Evolutionary conservation across 225 moss, liverwort and hornwort species (phyloP).

Genomic region (Physcomitrium patens): DNA sequence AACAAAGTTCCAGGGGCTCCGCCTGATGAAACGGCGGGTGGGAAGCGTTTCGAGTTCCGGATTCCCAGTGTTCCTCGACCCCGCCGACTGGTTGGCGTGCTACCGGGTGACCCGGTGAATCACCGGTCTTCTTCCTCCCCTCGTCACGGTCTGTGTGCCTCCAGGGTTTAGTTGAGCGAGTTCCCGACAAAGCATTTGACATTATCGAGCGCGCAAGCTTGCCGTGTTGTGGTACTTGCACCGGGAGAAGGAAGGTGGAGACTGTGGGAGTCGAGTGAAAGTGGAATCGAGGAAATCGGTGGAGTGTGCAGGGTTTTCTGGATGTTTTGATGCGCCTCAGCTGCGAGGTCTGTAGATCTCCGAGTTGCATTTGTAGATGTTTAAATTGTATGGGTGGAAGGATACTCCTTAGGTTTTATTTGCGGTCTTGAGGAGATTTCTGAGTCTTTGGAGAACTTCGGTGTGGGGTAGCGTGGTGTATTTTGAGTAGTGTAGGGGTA

Average conservation of each 20-base stretch:
- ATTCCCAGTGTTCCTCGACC: background rate
- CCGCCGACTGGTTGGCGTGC: background rate
- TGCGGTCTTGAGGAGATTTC: background rate
- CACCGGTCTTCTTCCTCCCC: background rate
- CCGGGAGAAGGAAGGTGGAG: background rate
- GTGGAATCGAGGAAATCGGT: conserved; percentile 14
- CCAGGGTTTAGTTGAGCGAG: background rate
- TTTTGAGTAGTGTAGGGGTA: conserved; percentile 17
- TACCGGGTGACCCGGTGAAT: conserved; percentile 6
- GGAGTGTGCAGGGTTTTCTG: conserved; percentile 10
- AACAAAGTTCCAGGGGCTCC: background rate
- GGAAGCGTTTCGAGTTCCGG: fast-evolving
- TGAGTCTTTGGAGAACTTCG: background rate
- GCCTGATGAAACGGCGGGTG: background rate
- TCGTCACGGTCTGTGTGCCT: background rate
- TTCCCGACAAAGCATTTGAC: conserved; percentile 19
- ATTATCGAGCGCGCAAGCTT: conserved; percentile 1
- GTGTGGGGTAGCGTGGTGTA: background rate
- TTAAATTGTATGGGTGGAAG: background rate
- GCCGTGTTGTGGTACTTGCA: background rate
- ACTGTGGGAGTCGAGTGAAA: background rate
- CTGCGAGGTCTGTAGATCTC: conserved; percentile 6
- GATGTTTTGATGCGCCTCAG: background rate
- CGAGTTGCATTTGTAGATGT: too few relatives aligned
- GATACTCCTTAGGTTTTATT: background rate